Base-by-base conservation (phyloP, 2,329 filamentous ascomycete species). In the Leptosphaerulina australis region DNA sequence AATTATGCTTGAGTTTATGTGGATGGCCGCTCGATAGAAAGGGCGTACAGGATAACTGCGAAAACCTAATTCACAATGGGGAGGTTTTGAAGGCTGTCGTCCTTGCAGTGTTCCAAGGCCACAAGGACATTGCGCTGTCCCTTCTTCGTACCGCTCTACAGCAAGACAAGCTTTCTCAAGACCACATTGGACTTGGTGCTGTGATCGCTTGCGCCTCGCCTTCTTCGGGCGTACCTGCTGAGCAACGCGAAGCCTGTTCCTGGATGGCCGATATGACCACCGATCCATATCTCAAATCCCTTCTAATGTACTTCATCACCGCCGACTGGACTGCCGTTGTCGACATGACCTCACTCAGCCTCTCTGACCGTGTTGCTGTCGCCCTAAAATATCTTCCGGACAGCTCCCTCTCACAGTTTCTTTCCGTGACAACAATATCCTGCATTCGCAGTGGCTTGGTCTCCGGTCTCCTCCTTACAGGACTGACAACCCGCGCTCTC, bases 281-380 rank as follows among this genome's bases (percentile, higher is more conserved):
- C 0, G 88, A 94, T 62, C 87, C 89, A 0, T 93, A 92, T 66
- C 81, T 94, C 18, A 86, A 89, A 46, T 89, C 88, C 5, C 87
- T 94, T 37, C 89, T 90, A 18, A 85, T 86, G 3, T 85, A 90
- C 58, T 88, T 94, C 53, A 85, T 87, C 8, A 90, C 86, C 0
- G 87, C 87, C 4, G 83, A 91, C 68, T 94, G 90, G 90, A 77
- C 82, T 14, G 81, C 82, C 30, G 88, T 94, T 30, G 86, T 88
- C 29, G 83, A 87, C 56, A 88, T 91, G 66, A 78, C 81, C 15
- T 88, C 88, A 21, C 79, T 95, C 2, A 87, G 89, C 1, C 80
- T 94, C 2, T 81, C 85, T 10, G 89, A 93, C 66, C 85, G 90
- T 26, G 82, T 88, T 15, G 88, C 85, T 47, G 82, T 93, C 21